Conservation (phyloP, 2,329 filamentous ascomycete species). For the Botryotinia narcissicola region DNA sequence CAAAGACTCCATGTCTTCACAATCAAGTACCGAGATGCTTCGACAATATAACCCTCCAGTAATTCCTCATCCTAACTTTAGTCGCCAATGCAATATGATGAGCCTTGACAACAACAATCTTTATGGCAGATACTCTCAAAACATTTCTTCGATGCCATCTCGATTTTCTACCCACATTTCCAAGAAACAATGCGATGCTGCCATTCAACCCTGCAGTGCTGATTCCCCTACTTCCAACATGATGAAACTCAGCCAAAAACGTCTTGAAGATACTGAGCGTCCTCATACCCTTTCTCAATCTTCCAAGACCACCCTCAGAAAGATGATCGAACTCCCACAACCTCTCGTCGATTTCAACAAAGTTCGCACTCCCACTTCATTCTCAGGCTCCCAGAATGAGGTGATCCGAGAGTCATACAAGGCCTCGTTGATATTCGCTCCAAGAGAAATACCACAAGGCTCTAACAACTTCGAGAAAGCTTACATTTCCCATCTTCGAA, state of each 20-base stretch:
- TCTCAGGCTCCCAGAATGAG: not conserved
- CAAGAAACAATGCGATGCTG: too few species aligned
- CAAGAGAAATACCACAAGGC: not conserved
- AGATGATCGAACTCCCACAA: not conserved
- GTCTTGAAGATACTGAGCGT: not conserved
- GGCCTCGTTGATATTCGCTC: not conserved
- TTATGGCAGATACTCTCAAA: not conserved
- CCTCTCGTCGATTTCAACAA: not conserved
- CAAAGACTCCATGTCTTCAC: not conserved
- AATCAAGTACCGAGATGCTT: rapidly evolving
- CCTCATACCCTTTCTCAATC: not conserved
- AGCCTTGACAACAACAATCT: not conserved
- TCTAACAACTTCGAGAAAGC: not conserved
- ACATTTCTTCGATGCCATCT: not conserved
- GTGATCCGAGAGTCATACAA: not conserved
- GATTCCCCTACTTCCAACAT: not conserved
- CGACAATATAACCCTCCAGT: not conserved
- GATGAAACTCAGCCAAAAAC: not conserved
- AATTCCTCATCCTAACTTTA: rapidly evolving
- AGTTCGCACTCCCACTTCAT: not conserved
- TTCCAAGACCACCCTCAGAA: not conserved
- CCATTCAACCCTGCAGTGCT: too few species aligned
- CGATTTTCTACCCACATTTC: too few species aligned
- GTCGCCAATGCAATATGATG: not conserved
- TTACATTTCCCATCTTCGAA: too few species aligned